Evolutionary conservation across 495 filamentous ascomycete genomes (phyloP), one percentile per base, ranked within the genome.

Genomic region (Aspergillus conjunctus): DNA sequence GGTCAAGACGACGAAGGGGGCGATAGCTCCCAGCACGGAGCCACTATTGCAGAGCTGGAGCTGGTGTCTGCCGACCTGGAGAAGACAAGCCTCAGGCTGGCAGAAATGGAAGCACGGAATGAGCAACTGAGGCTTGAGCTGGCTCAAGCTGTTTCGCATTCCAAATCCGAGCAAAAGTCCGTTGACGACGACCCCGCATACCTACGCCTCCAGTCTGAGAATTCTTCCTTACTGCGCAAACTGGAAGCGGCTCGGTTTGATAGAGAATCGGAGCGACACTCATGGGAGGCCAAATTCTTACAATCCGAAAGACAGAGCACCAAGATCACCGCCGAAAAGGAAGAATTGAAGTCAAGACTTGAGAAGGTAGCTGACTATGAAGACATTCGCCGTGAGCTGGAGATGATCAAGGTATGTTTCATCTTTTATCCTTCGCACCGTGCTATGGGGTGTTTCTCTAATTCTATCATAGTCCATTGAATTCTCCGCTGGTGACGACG

Each of bases 361-460:
- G 86, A 91, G 53, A 93, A 90, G 67, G 93, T 91, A 85, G 84
- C 87, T 63, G 95, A 99, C 71, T 99, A 99, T 67, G 91, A 96
- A 37, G 92, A 97, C 60, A 88, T 98, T 48, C 96, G 94, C 69
- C 88, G 92, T 56, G 95, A 98, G 73, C 81, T 98, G 22, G 94
- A 98, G 65, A 92, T 98, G 49, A 83, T 98, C 64, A 96, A 96
- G 76, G 84, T 87, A 70, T 48, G 70, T 51, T 34, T 20, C 11
- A 34, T 18, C 22, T 11, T 41, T 21, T 17, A 31, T 3, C 5
- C 41, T 20, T 33, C 12, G 15, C 15, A 22, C 26, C 26, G 11
- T 22, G 9, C 11, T 4, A n/a, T 14, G n/a, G 32, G 15, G 26
- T 7, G 7, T 9, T n/a, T 37, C 18, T 14, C 52, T 54, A 30